These are phyloP conservation scores for Phlebopus sp. DNA, from an alignment of 1,284 basidiomycete genomes.

Conservation along the genomic window DNA sequence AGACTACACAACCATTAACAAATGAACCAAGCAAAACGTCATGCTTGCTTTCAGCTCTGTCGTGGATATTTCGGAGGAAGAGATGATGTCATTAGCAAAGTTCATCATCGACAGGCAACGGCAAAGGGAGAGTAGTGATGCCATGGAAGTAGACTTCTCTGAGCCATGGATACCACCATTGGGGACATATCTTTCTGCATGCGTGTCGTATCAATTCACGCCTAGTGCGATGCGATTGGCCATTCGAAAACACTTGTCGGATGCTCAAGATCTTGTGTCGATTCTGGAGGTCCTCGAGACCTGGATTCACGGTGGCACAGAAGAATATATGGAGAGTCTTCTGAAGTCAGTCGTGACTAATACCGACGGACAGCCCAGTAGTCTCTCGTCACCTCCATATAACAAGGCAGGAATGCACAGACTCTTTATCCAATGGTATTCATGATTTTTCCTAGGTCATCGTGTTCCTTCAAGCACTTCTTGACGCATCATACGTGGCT, in stretches of 20 bases:
- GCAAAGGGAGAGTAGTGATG: slow-evolving; percentile 33
- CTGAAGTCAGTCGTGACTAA: slow-evolving; percentile 36
- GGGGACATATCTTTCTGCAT: slow-evolving; percentile 47
- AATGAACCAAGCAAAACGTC: slow-evolving; percentile 47
- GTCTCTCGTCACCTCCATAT: slow-evolving; percentile 43
- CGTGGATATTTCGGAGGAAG: slow-evolving; percentile 58
- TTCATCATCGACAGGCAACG: slow-evolving; percentile 37
- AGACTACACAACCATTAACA: slow-evolving; percentile 2
- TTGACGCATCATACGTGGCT: slow-evolving; percentile 66
- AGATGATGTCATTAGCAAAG: slow-evolving; percentile 52
- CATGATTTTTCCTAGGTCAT: slow-evolving; percentile 42
- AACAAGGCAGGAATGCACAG: slow-evolving; percentile 40
- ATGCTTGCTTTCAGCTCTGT: slow-evolving; percentile 51
- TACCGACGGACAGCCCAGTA: slow-evolving; percentile 8
- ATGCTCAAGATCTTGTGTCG: slow-evolving; percentile 49
- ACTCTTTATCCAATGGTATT: not conserved
- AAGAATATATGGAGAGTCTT: slow-evolving; percentile 41
- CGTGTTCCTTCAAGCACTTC: slow-evolving; percentile 55
- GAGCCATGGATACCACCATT: slow-evolving; percentile 40
- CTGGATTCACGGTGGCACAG: slow-evolving; percentile 50
- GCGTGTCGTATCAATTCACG: slow-evolving; percentile 53
- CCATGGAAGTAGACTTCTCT: slow-evolving; percentile 58
- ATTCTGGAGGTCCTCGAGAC: slow-evolving; percentile 51
- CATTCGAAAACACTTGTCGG: slow-evolving; percentile 50
- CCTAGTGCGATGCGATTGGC: slow-evolving; percentile 51